Conservation (phyloP, 148 eudicot genomes). For the Diospyros kaki region DNA sequence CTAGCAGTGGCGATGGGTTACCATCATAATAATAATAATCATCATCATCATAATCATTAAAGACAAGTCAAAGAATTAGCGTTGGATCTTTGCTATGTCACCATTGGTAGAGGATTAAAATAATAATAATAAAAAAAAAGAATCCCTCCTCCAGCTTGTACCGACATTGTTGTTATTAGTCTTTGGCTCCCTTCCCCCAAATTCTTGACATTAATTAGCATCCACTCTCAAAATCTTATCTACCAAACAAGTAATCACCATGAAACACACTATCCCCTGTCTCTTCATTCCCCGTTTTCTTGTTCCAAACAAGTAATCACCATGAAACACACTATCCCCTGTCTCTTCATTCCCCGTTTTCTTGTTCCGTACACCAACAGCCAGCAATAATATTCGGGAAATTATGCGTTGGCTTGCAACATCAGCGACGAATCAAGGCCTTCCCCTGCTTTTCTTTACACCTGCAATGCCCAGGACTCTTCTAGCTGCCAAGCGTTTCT, state of each 20-base stretch:
- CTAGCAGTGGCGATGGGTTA: not conserved
- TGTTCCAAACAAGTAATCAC: not conserved
- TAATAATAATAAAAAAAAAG: too few relatives aligned
- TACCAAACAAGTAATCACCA: not conserved
- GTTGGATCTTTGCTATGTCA: not conserved
- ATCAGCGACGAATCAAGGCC: constrained; percentile 22
- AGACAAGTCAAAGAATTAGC: not conserved
- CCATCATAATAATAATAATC: not conserved
- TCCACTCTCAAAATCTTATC: not conserved
- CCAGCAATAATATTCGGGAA: constrained; percentile 36
- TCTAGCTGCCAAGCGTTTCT: constrained; percentile 50
- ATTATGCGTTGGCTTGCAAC: constrained; percentile 19
- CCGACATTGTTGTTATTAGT: not conserved
- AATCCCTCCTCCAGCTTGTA: too few relatives aligned
- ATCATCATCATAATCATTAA: not conserved
- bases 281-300: not conserved
- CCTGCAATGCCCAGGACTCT: constrained; percentile 49
- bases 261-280: constrained; percentile 7
- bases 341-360: constrained; percentile 3
- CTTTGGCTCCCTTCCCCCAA: not conserved
- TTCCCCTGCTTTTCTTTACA: constrained; percentile 39
- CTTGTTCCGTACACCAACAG: constrained; percentile 10
- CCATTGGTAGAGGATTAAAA: not conserved
- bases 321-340: constrained; percentile 11
- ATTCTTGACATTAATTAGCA: not conserved